These are phyloP conservation scores for Letharia columbiana DNA, from an alignment of 495 filamentous ascomycete genomes.

Conservation along the genomic window DNA sequence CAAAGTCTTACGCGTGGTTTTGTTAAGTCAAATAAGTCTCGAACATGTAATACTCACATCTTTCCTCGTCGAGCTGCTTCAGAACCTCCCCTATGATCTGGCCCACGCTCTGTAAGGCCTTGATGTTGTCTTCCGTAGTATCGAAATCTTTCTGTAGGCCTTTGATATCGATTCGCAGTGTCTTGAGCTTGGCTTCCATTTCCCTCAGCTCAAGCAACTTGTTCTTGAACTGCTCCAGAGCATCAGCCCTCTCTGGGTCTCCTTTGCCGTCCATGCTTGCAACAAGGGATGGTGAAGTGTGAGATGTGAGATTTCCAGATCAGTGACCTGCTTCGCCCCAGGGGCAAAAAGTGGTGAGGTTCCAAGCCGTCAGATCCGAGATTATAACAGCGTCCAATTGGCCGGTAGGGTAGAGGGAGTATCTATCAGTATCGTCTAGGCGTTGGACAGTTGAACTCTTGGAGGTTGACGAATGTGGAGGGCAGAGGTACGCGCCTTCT, in stretches of 20 bases:
- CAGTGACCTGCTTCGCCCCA: not conserved
- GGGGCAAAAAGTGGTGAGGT: not conserved
- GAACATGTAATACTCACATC: conserved; percentile 59
- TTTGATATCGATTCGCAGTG: conserved; percentile 87
- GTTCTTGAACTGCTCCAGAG: conserved; percentile 79
- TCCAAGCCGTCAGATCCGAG: not conserved
- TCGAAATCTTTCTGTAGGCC: conserved; percentile 90
- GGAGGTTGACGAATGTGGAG: no score
- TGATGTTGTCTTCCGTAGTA: conserved; percentile 98
- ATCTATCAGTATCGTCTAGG: not conserved
- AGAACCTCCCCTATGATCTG: conserved; percentile 99
- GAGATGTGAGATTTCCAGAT: conserved; percentile 1
- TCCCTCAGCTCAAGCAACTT: conserved; percentile 95
- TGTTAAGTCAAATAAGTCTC: not conserved
- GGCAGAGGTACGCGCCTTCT: no score
- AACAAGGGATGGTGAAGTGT: not conserved
- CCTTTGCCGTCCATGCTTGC: conserved; percentile 41
- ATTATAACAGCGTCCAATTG: not conserved
- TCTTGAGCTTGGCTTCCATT: conserved; percentile 96
- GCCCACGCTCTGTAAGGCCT: conserved; percentile 96
- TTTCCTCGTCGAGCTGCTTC: conserved; percentile 97
- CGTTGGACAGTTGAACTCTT: not conserved
- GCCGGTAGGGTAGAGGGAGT: not conserved
- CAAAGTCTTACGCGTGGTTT: not conserved
- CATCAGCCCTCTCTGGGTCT: conserved; percentile 66